phyloP scores from a whole-genome alignment of 2,329 filamentous ascomycete genomes.

The Pseudopithomyces chartarum region DNA sequence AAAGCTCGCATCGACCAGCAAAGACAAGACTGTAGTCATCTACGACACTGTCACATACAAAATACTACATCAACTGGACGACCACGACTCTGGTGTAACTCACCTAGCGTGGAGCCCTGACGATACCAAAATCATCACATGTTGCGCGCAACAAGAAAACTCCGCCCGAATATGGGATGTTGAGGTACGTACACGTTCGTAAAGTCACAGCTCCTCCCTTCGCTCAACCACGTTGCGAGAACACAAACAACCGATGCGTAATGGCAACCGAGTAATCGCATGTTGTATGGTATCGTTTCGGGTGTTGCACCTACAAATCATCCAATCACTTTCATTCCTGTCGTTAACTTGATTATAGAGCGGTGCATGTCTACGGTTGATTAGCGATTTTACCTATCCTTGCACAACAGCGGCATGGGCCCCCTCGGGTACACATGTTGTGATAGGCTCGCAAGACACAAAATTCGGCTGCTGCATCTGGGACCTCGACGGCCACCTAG shows the following conservation, averaged over 20 bases:
- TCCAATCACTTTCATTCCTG: background rate
- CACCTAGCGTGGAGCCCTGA: slow-evolving; percentile 93
- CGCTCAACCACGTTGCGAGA: no score
- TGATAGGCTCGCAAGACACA: slow-evolving; percentile 63
- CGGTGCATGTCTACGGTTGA: slow-evolving; percentile 59
- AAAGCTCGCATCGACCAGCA: slow-evolving; percentile 80
- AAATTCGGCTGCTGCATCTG: slow-evolving; percentile 55
- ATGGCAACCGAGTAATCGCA: no score
- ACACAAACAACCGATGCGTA: no score
- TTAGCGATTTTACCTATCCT: slow-evolving; percentile 77
- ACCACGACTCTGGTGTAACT: slow-evolving; percentile 76
- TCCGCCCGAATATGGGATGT: slow-evolving; percentile 76
- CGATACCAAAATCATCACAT: slow-evolving; percentile 83
- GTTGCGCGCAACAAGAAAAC: slow-evolving; percentile 68
- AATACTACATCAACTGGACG: slow-evolving; percentile 64
- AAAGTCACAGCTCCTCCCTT: no score
- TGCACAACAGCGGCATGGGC: slow-evolving; percentile 92
- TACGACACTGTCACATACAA: slow-evolving; percentile 78
- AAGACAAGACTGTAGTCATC: slow-evolving; percentile 75
- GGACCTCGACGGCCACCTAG: slow-evolving; percentile 65
- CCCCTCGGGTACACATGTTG: slow-evolving; percentile 74
- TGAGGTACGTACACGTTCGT: slow-evolving; percentile 34
- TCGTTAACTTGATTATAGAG: slow-evolving; percentile 25
- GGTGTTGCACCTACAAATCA: no score
- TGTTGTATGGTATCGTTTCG: no score